Percentiles rank a stretch among this genome's conserved stretches.
Conservation (phyloP, 1,284 basidiomycete genomes). For the Rhodotorula sp. region DNA sequence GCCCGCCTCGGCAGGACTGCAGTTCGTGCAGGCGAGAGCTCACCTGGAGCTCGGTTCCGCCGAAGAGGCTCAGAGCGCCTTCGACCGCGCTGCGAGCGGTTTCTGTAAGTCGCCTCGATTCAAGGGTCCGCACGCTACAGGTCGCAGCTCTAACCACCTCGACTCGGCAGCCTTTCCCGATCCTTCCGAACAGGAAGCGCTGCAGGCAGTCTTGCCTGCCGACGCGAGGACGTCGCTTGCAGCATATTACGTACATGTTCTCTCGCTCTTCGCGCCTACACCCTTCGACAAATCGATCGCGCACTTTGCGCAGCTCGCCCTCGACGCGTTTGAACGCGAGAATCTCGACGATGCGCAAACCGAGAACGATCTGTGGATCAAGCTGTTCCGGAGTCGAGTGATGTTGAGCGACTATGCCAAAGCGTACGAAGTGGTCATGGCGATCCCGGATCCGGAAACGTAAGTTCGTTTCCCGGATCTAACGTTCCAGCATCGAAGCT, state of each 20-base stretch:
- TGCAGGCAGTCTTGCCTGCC: slow-evolving; percentile 11
- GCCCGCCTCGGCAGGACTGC: slow-evolving; percentile 69
- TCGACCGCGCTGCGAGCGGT: slow-evolving; percentile 72
- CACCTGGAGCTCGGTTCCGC: slow-evolving; percentile 66
- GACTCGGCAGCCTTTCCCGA: too few relatives aligned
- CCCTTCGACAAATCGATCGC: slow-evolving; percentile 63
- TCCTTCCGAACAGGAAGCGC: not conserved
- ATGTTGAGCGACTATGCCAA: slow-evolving; percentile 74
- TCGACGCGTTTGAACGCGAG: slow-evolving; percentile 31
- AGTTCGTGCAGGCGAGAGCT: slow-evolving; percentile 69
- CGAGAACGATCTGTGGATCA: slow-evolving; percentile 64
- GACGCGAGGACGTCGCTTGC: slow-evolving; percentile 11
- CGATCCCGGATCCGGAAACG: slow-evolving; percentile 61
- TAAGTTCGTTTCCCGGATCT: not conserved
- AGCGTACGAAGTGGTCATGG: slow-evolving; percentile 74
- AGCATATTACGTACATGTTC: slow-evolving; percentile 69
- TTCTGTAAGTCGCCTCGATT: slow-evolving; percentile 61
- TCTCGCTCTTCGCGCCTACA: slow-evolving; percentile 66
- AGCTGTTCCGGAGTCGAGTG: slow-evolving; percentile 71
- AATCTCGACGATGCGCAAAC: slow-evolving; percentile 13
- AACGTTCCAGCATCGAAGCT: not conserved
- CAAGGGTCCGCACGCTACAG: too few relatives aligned
- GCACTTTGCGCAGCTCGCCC: slow-evolving; percentile 60
- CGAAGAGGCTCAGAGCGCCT: slow-evolving; percentile 67
- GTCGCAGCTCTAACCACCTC: not conserved